A percentile compares a stretch with the other conserved stretches of the same genome.
Conservation (phyloP, 805 yeast species). For the Osmozyma mogii region DNA sequence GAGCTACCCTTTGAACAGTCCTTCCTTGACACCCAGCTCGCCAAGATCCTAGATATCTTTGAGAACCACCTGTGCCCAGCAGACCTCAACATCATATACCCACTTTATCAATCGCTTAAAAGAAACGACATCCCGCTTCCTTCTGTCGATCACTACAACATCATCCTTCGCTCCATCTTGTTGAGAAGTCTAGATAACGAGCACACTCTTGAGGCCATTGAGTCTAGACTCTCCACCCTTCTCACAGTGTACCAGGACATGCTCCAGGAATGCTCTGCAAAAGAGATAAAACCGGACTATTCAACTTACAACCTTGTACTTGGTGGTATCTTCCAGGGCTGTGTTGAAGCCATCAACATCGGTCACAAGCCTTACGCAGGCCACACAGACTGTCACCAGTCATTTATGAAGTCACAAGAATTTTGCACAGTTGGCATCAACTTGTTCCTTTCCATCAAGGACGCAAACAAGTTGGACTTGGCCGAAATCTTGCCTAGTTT, state of each 20-base stretch:
- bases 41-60: constrained; percentile 13
- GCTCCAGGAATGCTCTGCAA: constrained; percentile 21
- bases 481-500: constrained; percentile 26
- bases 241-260: constrained; percentile 64
- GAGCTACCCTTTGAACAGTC: constrained; percentile 11
- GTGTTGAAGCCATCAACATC: constrained; percentile 29
- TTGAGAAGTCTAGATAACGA: constrained; percentile 37
- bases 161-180: constrained; percentile 47
- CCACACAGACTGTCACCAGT: constrained; percentile 35
- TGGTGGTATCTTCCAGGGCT: constrained; percentile 41
- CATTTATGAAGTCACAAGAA: constrained; percentile 35
- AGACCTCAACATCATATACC: constrained; percentile 29
- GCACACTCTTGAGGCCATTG: constrained; percentile 31
- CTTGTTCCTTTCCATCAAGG: constrained; percentile 38
- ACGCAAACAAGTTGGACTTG: constrained; percentile 26
- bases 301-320: constrained; percentile 46
- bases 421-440: constrained; percentile 38
- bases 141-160: constrained; percentile 42
- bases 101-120: constrained; percentile 33
- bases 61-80: constrained; percentile 10
- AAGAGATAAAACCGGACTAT: constrained; percentile 46
- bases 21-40: constrained; percentile 15
- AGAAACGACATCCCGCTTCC: constrained; percentile 39
- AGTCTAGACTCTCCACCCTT: constrained; percentile 52
- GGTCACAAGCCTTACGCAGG: constrained; percentile 36